Evolutionary conservation across 169 alveolate genomes (phyloP), one percentile per base, ranked within the genome.

Genomic region (Cryptosporidium tyzzeri): DNA sequence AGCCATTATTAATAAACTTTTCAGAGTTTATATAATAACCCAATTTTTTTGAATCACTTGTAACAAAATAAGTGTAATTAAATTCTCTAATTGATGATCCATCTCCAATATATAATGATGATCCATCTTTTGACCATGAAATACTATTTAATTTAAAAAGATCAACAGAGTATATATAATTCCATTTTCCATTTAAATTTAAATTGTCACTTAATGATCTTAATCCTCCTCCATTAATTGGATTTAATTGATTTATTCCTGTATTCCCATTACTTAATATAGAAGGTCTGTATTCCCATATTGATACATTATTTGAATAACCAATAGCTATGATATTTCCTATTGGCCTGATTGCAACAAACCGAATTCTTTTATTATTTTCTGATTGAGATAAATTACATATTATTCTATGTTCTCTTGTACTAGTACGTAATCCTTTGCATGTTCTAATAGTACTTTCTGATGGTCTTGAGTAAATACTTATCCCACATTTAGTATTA

Each of bases 71-170:
- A 4, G 48, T 41, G 31, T 62, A 80, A 44, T 41, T 18, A 80
- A 80, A 80, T 18, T 59, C 89, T 29, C 89, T 59, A 37, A 80
- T 80, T 14, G 80, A 55, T 21, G 89, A 80, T 10, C 89, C 89
- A 41, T 80, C 89, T 44, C 89, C 89, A 21, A 62, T 67, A 45
- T 80, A 80, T 8, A 80, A 21, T 10, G 58, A 59, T 29, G 67
- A 65, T 9, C 89, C 89, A 62, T 80, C 89, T 4, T 33, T 29
- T 39, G 89, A 80, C 89, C 89, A 80, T 18, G 67, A 39, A 6
- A 80, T 41, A 8, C 69, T 16, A 26, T 67, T 67, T 6, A 80
- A 67, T 26, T 44, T 62, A 44, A 62, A 80, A n/a, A 80, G 50
- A 62, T 59, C 68, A 29, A 61, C 75, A 9, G 71, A 62, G 7